Conservation (phyloP, 2,329 filamentous ascomycete genomes). For the Elsinoe ampelina region DNA sequence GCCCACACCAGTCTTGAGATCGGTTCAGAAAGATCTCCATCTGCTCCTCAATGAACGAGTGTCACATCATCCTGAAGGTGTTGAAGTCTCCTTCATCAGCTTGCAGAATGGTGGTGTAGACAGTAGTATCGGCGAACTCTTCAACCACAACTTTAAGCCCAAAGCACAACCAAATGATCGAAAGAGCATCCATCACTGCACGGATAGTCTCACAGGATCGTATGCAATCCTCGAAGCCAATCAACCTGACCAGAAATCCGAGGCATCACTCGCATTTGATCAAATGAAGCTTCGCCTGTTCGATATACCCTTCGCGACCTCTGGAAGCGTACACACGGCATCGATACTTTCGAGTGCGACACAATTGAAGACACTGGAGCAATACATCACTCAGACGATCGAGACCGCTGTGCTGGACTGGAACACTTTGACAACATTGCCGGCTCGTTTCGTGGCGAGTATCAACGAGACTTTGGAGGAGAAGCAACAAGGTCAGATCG, state of each 20-base stretch:
- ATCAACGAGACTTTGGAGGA: slow-evolving; percentile 67
- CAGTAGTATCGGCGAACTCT: slow-evolving; percentile 3
- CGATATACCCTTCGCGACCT: slow-evolving; percentile 35
- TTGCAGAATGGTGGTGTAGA: neutral
- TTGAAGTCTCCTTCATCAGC: slow-evolving; percentile 10
- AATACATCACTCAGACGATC: slow-evolving; percentile 40
- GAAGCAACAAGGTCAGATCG: slow-evolving; percentile 55
- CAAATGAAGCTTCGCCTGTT: slow-evolving; percentile 26
- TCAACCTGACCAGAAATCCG: slow-evolving; percentile 32
- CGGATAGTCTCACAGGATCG: neutral
- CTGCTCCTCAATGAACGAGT: neutral
- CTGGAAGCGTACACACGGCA: slow-evolving; percentile 15
- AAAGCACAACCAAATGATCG: neutral
- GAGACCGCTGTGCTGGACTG: slow-evolving; percentile 43
- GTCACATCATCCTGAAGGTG: neutral
- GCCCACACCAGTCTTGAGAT: slow-evolving; percentile 30
- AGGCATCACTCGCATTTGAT: slow-evolving; percentile 29
- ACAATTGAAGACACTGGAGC: slow-evolving; percentile 15
- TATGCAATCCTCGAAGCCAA: slow-evolving; percentile 29
- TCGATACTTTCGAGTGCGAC: slow-evolving; percentile 43
- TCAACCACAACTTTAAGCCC: slow-evolving; percentile 1
- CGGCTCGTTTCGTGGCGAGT: slow-evolving; percentile 17
- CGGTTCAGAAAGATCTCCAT: slow-evolving; percentile 20
- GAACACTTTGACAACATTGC: slow-evolving; percentile 15
- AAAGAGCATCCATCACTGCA: neutral